Evolutionary conservation across 2,329 filamentous ascomycete species (phyloP).

Genomic region (Stenocarpella maydis): DNA sequence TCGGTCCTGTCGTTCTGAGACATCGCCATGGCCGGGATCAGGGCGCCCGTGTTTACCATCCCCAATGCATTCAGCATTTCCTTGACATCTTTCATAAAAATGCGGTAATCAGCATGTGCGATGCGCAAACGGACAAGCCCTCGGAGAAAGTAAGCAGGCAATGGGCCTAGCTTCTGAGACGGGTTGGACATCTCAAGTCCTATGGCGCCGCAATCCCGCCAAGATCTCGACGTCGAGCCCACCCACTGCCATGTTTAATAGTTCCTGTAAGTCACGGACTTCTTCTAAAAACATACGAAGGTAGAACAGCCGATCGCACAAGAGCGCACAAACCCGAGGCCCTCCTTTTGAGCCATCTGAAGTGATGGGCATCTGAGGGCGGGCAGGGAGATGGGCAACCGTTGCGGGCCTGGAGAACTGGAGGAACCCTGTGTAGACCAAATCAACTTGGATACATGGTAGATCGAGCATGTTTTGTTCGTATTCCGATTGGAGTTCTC

Average conservation of each 20-base stretch:
- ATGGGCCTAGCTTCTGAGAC: background rate
- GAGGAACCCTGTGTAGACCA: background rate
- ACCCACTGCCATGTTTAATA: background rate
- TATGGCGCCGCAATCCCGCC: background rate
- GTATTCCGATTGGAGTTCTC: background rate
- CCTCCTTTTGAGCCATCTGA: background rate
- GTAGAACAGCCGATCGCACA: background rate
- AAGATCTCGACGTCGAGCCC: background rate
- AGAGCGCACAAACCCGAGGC: background rate
- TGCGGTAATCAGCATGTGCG: background rate
- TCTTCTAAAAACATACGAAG: background rate
- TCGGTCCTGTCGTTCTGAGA: background rate
- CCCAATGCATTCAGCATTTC: background rate
- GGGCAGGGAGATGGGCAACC: background rate
- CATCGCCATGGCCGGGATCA: background rate
- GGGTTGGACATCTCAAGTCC: background rate
- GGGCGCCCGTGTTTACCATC: background rate
- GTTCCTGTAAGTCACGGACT: background rate
- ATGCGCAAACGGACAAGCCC: background rate
- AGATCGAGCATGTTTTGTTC: background rate
- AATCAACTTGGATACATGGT: background rate
- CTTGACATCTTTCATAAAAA: background rate
- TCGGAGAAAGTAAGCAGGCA: background rate
- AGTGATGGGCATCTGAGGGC: background rate
- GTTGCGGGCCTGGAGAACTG: background rate